Base-by-base conservation (phyloP, 1,284 basidiomycete species). In the Sanguinoderma infundibulare region DNA sequence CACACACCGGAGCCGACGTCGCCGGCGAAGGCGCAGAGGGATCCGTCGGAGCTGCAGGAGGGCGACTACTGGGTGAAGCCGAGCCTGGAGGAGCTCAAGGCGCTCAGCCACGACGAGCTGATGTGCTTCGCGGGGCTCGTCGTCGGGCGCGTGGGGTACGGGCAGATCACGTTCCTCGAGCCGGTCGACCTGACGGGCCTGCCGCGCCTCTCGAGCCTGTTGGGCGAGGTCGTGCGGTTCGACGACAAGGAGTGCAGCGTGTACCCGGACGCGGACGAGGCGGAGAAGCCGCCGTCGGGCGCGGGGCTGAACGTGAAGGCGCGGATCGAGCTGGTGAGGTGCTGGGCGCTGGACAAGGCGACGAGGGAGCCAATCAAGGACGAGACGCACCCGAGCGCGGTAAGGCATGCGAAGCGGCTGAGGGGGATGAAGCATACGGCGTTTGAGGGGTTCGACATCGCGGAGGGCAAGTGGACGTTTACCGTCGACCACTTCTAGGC, bases 61-160 rank as follows among this genome's bases (percentile, higher is more conserved):
- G 95, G 95, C 40, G 93, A 97, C 66, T 98, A 98, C 77, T 98
- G 89, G 84, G 87, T 90, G 61, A 87, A 88, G 65, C 96, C 96
- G 8, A 84, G 88, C 59, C 76, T 98, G 59, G 78, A 84, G 32
- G 85, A 84, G 52, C 83, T 98, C 61, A 87, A 88, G 70, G 83
- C 85, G 57, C 79, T 85, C 53, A 85, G 89, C 38, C 87, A 90
- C 68, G 87, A 90, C 64, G 86, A 94, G 68, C 81, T 99, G 20
- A 82, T 84, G 17, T 76, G 84, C 24, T 89, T 90, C 70, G 77
- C 86, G 53, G 87, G 89, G 70, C 90, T 99, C 67, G 83, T 91
- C 28, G 95, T 98, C 42, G 95, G 96, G 9, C 90, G 98, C 35
- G 86, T 91, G 60, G 96, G 96, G 47, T 98, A 90, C 69, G 97